phyloP scores from a whole-genome alignment of 2,329 filamentous ascomycete genomes.

The Stylonectria norvegica region DNA sequence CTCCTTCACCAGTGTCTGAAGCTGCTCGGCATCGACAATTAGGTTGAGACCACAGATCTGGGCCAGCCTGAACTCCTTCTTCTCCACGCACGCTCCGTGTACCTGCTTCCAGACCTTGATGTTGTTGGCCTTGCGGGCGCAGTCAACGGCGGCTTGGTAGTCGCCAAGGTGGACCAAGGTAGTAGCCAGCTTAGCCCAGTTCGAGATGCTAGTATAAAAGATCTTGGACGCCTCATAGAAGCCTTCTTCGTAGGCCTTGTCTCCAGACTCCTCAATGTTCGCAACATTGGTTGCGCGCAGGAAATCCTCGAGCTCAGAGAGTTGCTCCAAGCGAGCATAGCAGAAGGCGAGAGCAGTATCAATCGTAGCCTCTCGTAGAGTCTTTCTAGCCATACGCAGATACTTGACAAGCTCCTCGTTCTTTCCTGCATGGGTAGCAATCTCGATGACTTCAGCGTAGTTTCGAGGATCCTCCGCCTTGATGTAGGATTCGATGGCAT shows the following conservation, averaged over 20 bases:
- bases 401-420: slow-evolving; percentile 97
- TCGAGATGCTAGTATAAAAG: slow-evolving; percentile 96
- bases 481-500: slow-evolving; percentile 96
- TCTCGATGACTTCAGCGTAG: slow-evolving; percentile 94
- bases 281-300: slow-evolving; percentile 89
- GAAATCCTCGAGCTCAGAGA: slow-evolving; percentile 94
- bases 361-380: slow-evolving; percentile 85
- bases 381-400: slow-evolving; percentile 96
- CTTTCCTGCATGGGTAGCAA: slow-evolving; percentile 91
- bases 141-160: slow-evolving; percentile 96
- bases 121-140: slow-evolving; percentile 96
- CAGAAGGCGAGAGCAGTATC: slow-evolving; percentile 93
- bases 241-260: slow-evolving; percentile 95
- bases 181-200: slow-evolving; percentile 98
- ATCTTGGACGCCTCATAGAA: slow-evolving; percentile 97
- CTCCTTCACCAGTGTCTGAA: slow-evolving; percentile 88
- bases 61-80: slow-evolving; percentile 98
- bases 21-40: slow-evolving; percentile 94
- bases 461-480: slow-evolving; percentile 90
- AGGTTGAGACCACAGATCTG: slow-evolving; percentile 98
- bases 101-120: slow-evolving; percentile 99
- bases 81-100: slow-evolving; percentile 89
- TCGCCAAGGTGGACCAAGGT: slow-evolving; percentile 96
- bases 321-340: slow-evolving; percentile 86
- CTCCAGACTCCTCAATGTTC: slow-evolving; percentile 92